Evolutionary conservation across 73 alveolate genomes (phyloP), one percentile per base, ranked within the genome.

Genomic region (Effrenium voratum): DNA sequence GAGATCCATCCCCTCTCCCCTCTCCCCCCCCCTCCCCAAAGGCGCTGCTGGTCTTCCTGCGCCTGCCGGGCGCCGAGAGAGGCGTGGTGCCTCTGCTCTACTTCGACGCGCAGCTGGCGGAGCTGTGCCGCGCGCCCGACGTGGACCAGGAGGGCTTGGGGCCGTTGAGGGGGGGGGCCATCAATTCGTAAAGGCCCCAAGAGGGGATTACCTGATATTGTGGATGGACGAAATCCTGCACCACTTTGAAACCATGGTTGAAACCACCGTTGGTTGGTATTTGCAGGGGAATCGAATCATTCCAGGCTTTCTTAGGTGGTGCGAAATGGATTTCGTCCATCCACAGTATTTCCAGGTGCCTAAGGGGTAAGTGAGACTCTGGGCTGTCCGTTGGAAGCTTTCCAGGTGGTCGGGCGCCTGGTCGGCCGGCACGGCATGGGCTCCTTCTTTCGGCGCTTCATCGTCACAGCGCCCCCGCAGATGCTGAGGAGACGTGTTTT

Each of bases 361-460:
- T n/a, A n/a, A n/a, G n/a, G n/a, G n/a, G n/a, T n/a, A n/a, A n/a
- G n/a, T n/a, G n/a, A n/a, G n/a, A n/a, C n/a, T n/a, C n/a, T n/a
- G n/a, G n/a, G n/a, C n/a, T n/a, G n/a, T n/a, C n/a, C n/a, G n/a
- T n/a, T n/a, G n/a, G 92, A 82, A 22, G 49, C 75, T 13, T 32
- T 73, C 0, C 38, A 38, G 80, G 55, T 59, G 72, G 47, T 88
- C 5, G 34, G 30, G 5, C 47, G 87, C 34, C 45, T 70, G 34
- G 97, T 90, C 43, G 97, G 97, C 49, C 97, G 97, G 8, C 86
- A 79, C 41, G 97, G 97, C 60, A 90, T 90, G 97, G 97, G 97
- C 66, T 90, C 97, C 57, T 90, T 90, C 43, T 75, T 90, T 41
- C 97, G 97, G 24, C 97, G 87, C n/a, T 90, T 90, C 57, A 75